Evolutionary conservation across 1,139 yeast species (phyloP), one percentile per base, ranked within the genome.

Genomic region (Zygoascus sp.): DNA sequence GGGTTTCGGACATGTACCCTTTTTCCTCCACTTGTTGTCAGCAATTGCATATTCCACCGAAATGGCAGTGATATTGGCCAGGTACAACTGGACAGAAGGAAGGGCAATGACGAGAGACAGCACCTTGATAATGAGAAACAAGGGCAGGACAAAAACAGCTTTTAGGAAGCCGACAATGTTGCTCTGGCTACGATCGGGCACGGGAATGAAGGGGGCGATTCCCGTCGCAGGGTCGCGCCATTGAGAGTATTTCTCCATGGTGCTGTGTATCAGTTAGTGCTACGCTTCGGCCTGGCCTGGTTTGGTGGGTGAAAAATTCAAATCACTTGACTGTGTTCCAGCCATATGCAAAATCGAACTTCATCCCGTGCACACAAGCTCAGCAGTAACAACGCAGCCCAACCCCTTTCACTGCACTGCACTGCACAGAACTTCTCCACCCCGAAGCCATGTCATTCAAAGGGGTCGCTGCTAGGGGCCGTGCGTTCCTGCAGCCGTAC

Each of bases 391-490:
- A n/a, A n/a, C n/a, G n/a, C n/a, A n/a, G n/a, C n/a, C n/a, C n/a
- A n/a, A n/a, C n/a, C n/a, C n/a, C n/a, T n/a, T n/a, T n/a, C n/a
- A n/a, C n/a, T n/a, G n/a, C n/a, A n/a, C n/a, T n/a, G n/a, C n/a
- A n/a, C n/a, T n/a, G n/a, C n/a, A n/a, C n/a, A n/a, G n/a, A n/a
- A n/a, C n/a, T n/a, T n/a, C n/a, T n/a, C n/a, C n/a, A n/a, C n/a
- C n/a, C n/a, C n/a, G n/a, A n/a, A n/a, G n/a, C n/a, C 30, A 86
- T 86, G 95, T 83, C 95, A 1, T 80, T 81, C 55, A 79, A 77
- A 46, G 82, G 76, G 55, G 96, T 88, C 25, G 66, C 84, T 48
- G 69, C 74, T 51, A 70, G 94, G 49, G 97, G 96, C 6, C 86
- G 83, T 52, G 85, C 80, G 27, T 83, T 83, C 59, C 74, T 90